Evolutionary conservation across 257 asterid genomes (phyloP).

Genomic region (Ballota nigra): DNA sequence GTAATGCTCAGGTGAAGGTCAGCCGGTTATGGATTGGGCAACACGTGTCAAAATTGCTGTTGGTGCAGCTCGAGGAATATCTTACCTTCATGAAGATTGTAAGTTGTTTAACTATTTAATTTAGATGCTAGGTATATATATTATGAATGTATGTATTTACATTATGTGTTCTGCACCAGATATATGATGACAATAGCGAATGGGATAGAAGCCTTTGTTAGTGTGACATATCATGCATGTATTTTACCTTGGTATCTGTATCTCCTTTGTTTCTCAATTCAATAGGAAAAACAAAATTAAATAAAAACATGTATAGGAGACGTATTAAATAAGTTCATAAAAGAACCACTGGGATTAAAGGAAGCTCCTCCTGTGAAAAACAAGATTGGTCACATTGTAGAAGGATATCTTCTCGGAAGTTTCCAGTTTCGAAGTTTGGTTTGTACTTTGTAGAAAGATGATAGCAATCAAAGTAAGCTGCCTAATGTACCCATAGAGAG

Average conservation of each 20-base stretch:
- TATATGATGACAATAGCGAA: background rate
- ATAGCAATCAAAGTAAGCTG: background rate
- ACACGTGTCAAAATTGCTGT: conserved; percentile 75
- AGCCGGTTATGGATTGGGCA: conserved; percentile 81
- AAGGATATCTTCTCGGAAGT: background rate
- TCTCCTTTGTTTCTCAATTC: background rate
- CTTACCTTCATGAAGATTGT: conserved; percentile 99
- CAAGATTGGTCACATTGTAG: background rate
- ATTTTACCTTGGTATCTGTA: background rate
- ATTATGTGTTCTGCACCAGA: background rate
- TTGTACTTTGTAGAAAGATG: background rate
- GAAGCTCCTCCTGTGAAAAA: background rate
- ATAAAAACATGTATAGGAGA: background rate
- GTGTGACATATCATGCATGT: background rate
- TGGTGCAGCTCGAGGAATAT: conserved; percentile 98
- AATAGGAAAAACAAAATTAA: background rate
- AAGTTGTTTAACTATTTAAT: conserved; percentile 28
- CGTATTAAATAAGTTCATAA: background rate
- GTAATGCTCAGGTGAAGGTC: conserved; percentile 52
- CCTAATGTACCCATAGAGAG: background rate
- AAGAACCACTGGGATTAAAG: background rate
- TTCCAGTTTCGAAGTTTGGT: background rate
- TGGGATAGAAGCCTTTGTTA: background rate
- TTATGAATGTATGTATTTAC: background rate
- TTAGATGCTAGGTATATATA: background rate